Conservation (phyloP, 1,139 yeast genomes). For the Pneumocystis wakefieldiae region DNA sequence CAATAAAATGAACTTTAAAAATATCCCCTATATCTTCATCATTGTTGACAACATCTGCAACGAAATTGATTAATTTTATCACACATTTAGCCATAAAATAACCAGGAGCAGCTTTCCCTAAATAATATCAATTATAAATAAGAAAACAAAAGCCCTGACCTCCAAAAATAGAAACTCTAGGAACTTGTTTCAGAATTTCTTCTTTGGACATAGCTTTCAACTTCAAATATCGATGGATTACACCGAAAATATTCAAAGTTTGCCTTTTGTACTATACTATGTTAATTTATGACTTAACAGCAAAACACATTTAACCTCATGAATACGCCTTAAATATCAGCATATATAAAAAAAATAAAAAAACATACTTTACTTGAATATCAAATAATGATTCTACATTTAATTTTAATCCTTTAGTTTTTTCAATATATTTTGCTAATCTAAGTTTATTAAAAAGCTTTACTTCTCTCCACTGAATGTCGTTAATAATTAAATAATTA, state of each 20-base stretch:
- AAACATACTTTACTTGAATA: constrained; percentile 79
- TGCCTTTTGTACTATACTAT: constrained; percentile 56
- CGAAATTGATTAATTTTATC: constrained; percentile 70
- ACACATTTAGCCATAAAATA: constrained; percentile 88
- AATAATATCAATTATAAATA: neutral
- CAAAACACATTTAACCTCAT: neutral
- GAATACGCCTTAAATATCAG: neutral
- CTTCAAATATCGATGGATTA: constrained; percentile 63
- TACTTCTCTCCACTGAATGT: constrained; percentile 45
- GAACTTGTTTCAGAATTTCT: constrained; percentile 53
- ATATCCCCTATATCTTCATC: constrained; percentile 61
- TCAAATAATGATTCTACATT: constrained; percentile 63
- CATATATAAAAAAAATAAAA: neutral
- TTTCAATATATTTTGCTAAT: constrained; percentile 55
- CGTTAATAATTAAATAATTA: neutral
- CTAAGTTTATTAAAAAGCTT: constrained; percentile 56
- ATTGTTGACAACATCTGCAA: constrained; percentile 62
- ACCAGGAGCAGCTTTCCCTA: constrained; percentile 85
- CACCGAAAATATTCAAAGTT: constrained; percentile 81
- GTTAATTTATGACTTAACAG: neutral
- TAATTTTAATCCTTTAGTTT: constrained; percentile 51
- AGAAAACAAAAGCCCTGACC: constrained; percentile 21
- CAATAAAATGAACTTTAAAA: constrained; percentile 73
- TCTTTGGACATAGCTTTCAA: constrained; percentile 55
- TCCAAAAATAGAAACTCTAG: constrained; percentile 74